phyloP scores from a whole-genome alignment of 371 early-diverging fungal species.

The Circinella umbellata region DNA sequence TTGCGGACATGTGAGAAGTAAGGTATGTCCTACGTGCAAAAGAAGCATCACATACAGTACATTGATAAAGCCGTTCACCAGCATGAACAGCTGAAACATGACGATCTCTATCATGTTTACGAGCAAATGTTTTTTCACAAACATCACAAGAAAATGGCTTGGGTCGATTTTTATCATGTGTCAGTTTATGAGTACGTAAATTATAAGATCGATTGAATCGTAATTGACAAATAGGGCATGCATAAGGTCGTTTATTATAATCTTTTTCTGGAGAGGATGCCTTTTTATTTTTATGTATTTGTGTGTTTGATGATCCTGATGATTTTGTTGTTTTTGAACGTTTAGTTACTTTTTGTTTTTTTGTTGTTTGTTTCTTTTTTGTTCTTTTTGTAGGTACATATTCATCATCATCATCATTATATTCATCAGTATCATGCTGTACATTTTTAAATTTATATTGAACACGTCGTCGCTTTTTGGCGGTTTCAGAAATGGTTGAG shows the following conservation, averaged over 20 bases:
- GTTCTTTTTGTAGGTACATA: neutral
- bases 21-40: constrained; percentile 57
- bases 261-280: neutral
- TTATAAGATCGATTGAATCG: constrained; percentile 74
- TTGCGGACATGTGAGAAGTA: neutral
- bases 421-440: no score
- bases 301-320: no score
- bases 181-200: constrained; percentile 69
- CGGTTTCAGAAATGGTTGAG: no score
- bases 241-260: constrained; percentile 14
- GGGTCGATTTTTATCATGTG: constrained; percentile 70
- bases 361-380: neutral
- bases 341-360: neutral
- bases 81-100: constrained; percentile 70
- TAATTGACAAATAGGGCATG: constrained; percentile 55
- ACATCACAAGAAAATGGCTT: constrained; percentile 62
- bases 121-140: constrained; percentile 63
- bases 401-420: constrained; percentile 3
- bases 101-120: constrained; percentile 74
- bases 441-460: no score
- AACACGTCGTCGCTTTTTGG: neutral
- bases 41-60: constrained; percentile 52
- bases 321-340: neutral
- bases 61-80: constrained; percentile 55
- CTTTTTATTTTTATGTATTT: no score